Base-by-base conservation (phyloP, 176 grass and related monocot species). In the Paspalum vaginatum region DNA sequence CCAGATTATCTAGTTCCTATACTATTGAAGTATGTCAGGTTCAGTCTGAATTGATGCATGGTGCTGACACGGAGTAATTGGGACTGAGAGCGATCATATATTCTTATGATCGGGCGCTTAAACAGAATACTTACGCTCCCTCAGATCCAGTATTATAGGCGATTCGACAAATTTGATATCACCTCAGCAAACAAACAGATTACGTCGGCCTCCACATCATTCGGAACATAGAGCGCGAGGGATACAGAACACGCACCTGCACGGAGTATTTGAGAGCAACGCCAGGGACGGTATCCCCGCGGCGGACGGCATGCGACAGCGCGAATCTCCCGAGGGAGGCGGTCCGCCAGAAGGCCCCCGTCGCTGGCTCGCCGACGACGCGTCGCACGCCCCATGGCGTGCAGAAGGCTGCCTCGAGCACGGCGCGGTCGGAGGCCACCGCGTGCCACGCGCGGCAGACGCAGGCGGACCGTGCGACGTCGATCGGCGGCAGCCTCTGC, bases 251-350 rank as follows among this genome's bases (percentile, higher is more conserved):
- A 59, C 7, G 6, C 83, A 95, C 92, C 92, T 95, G 92, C 38
- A 98, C 86, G 15, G 95, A 92, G 18, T 95, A 98, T 88, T 91
- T 98, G 74, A 98, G 81, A 57, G 92, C 95, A 45, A 98, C 41
- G 52, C 92, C 77, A 38, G 88, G 74, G 13, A 98, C 90, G 39
- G 88, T 91, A 78, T 98, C 95, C 1, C 90, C 78, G 65, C 83
- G 90, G 7, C 74, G 81, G 80, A 95, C 83, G 54, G 81, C 39
- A 71, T 95, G 95, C 42, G 95, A 95, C 49, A 95, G 88, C 63
- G 92, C 95, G 78, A 93, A 98, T 2, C 92, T 86, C 22, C 46
- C 72, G 65, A 94, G 81, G n/a, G 84, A 73, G 24, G 88, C 77
- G 48, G 45, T 54, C 42, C 88, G 80, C 95, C 92, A 98, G 92